Base-by-base conservation (phyloP, 2,329 filamentous ascomycete genomes). In the Parastagonospora avenae region DNA sequence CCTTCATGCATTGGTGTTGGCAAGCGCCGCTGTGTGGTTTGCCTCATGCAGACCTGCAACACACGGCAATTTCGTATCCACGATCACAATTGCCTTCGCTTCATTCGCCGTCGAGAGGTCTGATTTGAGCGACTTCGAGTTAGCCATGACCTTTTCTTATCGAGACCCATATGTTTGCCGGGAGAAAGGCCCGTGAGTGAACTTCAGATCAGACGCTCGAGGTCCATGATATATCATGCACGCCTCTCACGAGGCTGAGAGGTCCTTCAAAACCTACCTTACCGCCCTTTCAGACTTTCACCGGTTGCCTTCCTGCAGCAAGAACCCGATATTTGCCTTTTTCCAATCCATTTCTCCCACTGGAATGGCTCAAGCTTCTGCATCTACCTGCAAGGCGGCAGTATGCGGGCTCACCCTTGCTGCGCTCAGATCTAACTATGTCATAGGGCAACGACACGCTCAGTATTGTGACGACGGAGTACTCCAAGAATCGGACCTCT, bases 311-410 rank as follows among this genome's bases (percentile, higher is more conserved):
- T 40, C 38, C 12, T 28, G 38, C 24, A 40, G 37, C 16, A 39
- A 39, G 19, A 14, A 40, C 10, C 6, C 24, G 24, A 39, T 10
- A 24, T 39, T 39, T 39, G 37, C 37, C 37, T 39, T 39, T 27
- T 39, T 39, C 24, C 19, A 3, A 40, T 29, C 38, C n/a, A 36
- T 36, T n/a, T 36, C n/a, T 8, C 14, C 8, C 37, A n/a, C 37
- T 39, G 9, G 38, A 40, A 40, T 40, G 24, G 19, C 38, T 40
- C 24, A 40, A 40, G 38, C 38, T 40, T 40, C 19, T 40, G 38
- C 38, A 9, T 14, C 38, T 40, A 40, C 38, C 38, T 29, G 6
- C 38, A 40, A 40, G 38, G 38, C 38, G 38, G 38, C 16, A 28
- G 38, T 40, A 40, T 40, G 16, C 27, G 27, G 37, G 37, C 37